Evolutionary conservation across 345 rosid species (phyloP).

Genomic region (rapeseed (Brassica napus)): Da-Ae NC_063446.1:15684501-15685000

Average conservation of each 20-base stretch:
- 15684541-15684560: too few species aligned
- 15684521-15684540: too few species aligned
- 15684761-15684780: not conserved
- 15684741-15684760: not conserved
- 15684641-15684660: not conserved
- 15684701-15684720: not conserved
- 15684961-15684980: not conserved
- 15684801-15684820: not conserved
- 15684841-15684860: not conserved
- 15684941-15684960: not conserved
- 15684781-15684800: too few species aligned
- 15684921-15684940: not conserved
- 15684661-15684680: not conserved
- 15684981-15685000: not conserved
- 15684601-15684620: not conserved
- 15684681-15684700: not conserved
- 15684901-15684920: not conserved
- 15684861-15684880: not conserved
- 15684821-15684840: not conserved
- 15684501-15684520: too few species aligned
- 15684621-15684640: not conserved
- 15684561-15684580: not conserved
- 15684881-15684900: not conserved
- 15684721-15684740: not conserved
- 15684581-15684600: not conserved